Percentiles rank a stretch among this genome's conserved stretches.
These are phyloP conservation scores for Heterococcus sp. DNA, from an alignment of 108 stramenopile genomes.

Conservation along the genomic window DNA sequence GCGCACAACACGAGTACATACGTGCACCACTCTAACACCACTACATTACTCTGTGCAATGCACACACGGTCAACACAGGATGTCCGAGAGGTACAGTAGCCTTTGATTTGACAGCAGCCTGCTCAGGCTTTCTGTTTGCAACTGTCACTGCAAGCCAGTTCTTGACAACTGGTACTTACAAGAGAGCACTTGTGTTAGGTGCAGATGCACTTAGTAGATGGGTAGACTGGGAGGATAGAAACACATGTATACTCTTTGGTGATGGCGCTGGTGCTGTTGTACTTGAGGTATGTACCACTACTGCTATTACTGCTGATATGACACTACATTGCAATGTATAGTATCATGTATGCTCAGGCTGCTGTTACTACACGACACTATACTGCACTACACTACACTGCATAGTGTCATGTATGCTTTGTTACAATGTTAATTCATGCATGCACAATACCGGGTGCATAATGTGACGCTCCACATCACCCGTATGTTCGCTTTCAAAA, in stretches of 20 bases:
- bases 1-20: no score
- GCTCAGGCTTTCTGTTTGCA: slow-evolving; percentile 89
- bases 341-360: no score
- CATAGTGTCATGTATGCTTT: no score
- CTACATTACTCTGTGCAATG: background rate
- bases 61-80: background rate
- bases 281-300: slow-evolving; percentile 49
- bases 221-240: slow-evolving; percentile 95
- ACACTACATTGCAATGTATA: no score
- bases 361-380: no score
- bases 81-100: slow-evolving; percentile 64
- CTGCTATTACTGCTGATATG: no score
- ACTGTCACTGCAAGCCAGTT: slow-evolving; percentile 85
- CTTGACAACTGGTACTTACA: slow-evolving; percentile 58
- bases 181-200: slow-evolving; percentile 73
- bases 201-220: slow-evolving; percentile 86
- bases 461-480: no score
- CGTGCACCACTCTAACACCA: slow-evolving; percentile 22
- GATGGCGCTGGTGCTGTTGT: slow-evolving; percentile 96
- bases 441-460: no score
- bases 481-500: no score
- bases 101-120: slow-evolving; percentile 93
- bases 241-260: slow-evolving; percentile 90
- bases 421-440: no score
- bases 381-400: no score